Percentiles rank a stretch among this genome's conserved stretches.
Evolutionary conservation across 2,329 filamentous ascomycete genomes (phyloP).

Genomic region (Colletotrichum sp.): DNA sequence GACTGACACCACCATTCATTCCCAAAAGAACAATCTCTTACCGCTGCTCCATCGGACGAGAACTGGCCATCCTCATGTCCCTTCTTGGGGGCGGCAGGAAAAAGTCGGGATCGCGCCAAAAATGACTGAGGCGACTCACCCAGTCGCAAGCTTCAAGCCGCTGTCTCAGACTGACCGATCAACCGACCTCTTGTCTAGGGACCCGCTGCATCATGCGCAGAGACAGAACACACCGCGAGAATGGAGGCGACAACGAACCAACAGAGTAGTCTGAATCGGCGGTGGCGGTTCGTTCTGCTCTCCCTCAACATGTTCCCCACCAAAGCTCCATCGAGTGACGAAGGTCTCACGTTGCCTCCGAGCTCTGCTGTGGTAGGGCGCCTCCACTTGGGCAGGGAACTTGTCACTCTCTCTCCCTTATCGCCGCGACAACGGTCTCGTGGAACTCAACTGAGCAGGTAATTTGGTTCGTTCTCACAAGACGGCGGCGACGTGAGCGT

Average conservation of each 20-base stretch:
- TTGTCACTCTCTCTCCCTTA: neutral
- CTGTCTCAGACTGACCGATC: neutral
- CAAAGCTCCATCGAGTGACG: constrained; percentile 17
- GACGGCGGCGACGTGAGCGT: neutral
- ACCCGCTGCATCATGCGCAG: neutral
- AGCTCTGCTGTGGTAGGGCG: constrained; percentile 2
- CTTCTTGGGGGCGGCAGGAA: neutral
- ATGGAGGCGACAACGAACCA: neutral
- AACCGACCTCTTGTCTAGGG: neutral
- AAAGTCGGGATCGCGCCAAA: neutral
- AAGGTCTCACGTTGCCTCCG: constrained; percentile 12
- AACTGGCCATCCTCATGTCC: neutral
- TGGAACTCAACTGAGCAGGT: neutral
- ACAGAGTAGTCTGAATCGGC: neutral
- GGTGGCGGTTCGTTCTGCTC: neutral
- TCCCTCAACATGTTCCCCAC: constrained; percentile 20
- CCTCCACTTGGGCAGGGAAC: neutral
- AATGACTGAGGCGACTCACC: neutral
- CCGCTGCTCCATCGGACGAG: constrained; percentile 1
- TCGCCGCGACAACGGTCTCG: constrained; percentile 1
- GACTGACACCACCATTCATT: neutral
- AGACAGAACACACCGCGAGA: neutral
- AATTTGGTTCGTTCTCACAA: neutral
- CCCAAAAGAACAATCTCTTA: neutral
- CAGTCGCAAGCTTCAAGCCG: neutral